Evolutionary conservation across 441 rosid genomes (phyloP), one percentile per base, ranked within the genome.

Genomic region (Hura crepitans): DNA sequence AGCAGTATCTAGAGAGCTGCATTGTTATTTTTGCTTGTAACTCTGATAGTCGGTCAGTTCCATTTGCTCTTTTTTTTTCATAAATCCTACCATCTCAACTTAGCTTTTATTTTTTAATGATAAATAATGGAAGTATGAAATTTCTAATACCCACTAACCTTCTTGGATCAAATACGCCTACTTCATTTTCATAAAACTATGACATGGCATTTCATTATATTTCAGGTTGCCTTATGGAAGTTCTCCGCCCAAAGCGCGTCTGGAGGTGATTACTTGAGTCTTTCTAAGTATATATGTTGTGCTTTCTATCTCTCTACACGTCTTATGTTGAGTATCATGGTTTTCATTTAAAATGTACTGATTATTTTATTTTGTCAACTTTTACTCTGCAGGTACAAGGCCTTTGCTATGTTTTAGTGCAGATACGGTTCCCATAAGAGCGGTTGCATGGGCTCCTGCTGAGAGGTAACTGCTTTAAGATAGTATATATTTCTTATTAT

Each of bases 211-310:
- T 62, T 62, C n/a, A 58, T 56, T 35, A 2, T 5, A 20, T 35
- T 77, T 74, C 83, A 92, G 99, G 95, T 95, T 84, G 99, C 96
- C 80, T 74, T 95, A 75, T 92, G 98, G 99, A 95, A 92, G 78
- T 95, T 92, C 79, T 79, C 83, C 75, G 75, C 72, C 37, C 76
- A 76, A 69, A 79, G 72, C 74, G 54, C 84, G 77, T 76, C 81
- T 30, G 83, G 81, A 81, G 97, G 97, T 92, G 81, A 67, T 65
- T 72, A 65, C 42, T 17, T 22, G 15, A 12, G 46, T 70, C 49
- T 55, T 47, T 56, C 11, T 28, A 47, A 20, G 49, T 62, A 6
- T 62, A 6, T 28, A 5, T 39, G 45, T 58, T 27, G 8, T 59
- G 37, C 33, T 69, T 62, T 15, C 33, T 56, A 4, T 54, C 51